Evolutionary conservation across 495 filamentous ascomycete genomes (phyloP), one percentile per base, ranked within the genome.

Genomic region (Podospora conica): DNA sequence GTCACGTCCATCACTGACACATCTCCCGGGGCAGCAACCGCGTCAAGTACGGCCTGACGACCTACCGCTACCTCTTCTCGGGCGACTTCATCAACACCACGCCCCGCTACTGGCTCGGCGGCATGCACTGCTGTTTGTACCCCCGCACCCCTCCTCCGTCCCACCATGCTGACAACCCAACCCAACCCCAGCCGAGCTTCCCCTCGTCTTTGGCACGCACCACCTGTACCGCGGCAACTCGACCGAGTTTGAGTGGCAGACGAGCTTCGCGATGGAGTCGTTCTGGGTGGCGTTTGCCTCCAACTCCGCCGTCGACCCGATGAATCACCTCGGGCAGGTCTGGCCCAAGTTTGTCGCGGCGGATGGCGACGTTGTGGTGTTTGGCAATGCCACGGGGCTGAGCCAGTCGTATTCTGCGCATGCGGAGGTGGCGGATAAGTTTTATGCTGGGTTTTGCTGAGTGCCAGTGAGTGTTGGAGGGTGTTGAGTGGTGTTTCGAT

Each of bases 191-290:
- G 65, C 74, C 12, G 81, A 83, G 48, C 66, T 83, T 21, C 75
- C 77, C 10, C 63, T 80, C 53, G 58, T 79, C 18, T 81, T 81
- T 69, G 80, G 79, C 1, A 81, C 80, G 21, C 70, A 79, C 65
- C 61, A 66, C 48, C 63, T 75, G 58, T 71, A 69, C 54, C 70
- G 73, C 20, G 77, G 77, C 11, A 64, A 71, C 53, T 69, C 71
- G 20, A 74, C 77, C 23, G 60, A 68, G 57, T 68, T 77, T 21
- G 79, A 81, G 66, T 69, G 72, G 9, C 68, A 65, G 9, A 75
- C 77, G 12, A 77, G 76, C 22, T 58, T 71, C 23, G 67, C 73
- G 22, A 79, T 81, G 77, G 76, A 79, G 63, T 79, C 69, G 70
- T 67, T 63, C 71, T 57, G 71, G 71, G 21, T 78, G 72, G 68